These are phyloP conservation scores for Scheffersomyces quercinus DNA, from an alignment of 1,139 yeast species.

Conservation along the genomic window DNA sequence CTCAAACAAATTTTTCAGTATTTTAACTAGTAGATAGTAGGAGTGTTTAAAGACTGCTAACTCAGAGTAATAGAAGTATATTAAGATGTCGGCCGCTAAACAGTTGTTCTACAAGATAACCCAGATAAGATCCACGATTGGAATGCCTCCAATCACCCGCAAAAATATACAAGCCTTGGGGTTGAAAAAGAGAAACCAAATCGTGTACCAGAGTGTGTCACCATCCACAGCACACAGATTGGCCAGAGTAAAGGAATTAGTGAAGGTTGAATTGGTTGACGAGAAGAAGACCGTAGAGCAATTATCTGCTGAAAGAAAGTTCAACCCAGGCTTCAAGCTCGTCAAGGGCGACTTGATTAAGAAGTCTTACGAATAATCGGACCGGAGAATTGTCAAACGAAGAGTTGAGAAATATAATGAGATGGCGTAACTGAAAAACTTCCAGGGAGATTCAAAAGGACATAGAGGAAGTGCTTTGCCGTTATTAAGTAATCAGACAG, in stretches of 20 bases:
- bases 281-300: slow-evolving; percentile 48
- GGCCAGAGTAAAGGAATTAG: slow-evolving; percentile 81
- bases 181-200: slow-evolving; percentile 69
- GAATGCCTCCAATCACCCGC: slow-evolving; percentile 70
- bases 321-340: slow-evolving; percentile 52
- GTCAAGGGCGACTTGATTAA: slow-evolving; percentile 8
- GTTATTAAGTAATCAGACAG: no score
- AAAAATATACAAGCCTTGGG: slow-evolving; percentile 75
- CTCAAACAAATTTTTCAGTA: not conserved
- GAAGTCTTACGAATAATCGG: not conserved
- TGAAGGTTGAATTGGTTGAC: slow-evolving; percentile 77
- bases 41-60: not conserved
- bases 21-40: not conserved
- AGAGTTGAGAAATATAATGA: not conserved
- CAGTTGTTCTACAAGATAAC: slow-evolving; percentile 57
- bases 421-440: no score
- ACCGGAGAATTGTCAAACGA: not conserved
- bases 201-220: slow-evolving; percentile 70
- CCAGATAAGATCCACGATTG: slow-evolving; percentile 80
- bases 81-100: slow-evolving; percentile 15
- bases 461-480: no score
- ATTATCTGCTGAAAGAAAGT: slow-evolving; percentile 57
- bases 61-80: not conserved
- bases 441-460: no score
- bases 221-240: slow-evolving; percentile 86